These are phyloP conservation scores for Hyaloscypha variabilis DNA, from an alignment of 495 filamentous ascomycete genomes.

Conservation along the genomic window DNA sequence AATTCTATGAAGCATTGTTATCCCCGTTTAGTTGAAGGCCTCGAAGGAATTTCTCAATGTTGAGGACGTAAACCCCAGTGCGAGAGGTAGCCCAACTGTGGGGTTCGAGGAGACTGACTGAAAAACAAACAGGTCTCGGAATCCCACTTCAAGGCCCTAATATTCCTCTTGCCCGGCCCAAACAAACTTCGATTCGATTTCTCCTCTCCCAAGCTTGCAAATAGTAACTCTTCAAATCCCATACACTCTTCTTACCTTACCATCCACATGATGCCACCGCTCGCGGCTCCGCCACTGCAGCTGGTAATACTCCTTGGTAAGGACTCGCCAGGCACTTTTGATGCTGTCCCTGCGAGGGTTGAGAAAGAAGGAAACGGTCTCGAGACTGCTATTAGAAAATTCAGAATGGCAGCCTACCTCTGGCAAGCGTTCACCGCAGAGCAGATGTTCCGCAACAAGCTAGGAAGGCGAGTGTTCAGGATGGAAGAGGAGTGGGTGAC, in stretches of 20 bases:
- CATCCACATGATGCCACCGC: slow-evolving; percentile 82
- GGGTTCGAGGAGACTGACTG: background rate
- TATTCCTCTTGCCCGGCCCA: slow-evolving; percentile 84
- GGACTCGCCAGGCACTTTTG: slow-evolving; percentile 85
- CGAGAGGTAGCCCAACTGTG: background rate
- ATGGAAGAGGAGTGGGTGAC: slow-evolving; percentile 93
- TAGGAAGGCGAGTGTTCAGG: slow-evolving; percentile 82
- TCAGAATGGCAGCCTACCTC: slow-evolving; percentile 86
- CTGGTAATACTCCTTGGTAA: slow-evolving; percentile 82
- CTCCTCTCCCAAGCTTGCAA: slow-evolving; percentile 74
- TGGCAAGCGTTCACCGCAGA: slow-evolving; percentile 97
- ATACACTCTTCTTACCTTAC: slow-evolving; percentile 78
- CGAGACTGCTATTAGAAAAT: slow-evolving; percentile 80
- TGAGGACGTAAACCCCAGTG: background rate
- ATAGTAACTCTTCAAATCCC: slow-evolving; percentile 66
- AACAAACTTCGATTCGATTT: slow-evolving; percentile 89
- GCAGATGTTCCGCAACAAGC: slow-evolving; percentile 86
- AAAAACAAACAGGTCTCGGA: slow-evolving; percentile 65
- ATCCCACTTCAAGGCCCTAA: slow-evolving; percentile 85
- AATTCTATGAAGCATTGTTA: background rate
- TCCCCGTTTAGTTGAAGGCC: background rate
- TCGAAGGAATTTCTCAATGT: background rate
- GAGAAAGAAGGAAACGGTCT: slow-evolving; percentile 80
- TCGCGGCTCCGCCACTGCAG: slow-evolving; percentile 76
- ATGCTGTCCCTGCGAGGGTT: slow-evolving; percentile 73